Conservation (phyloP, 2,329 filamentous ascomycete genomes). For the Aspergillus versicolor region DNA sequence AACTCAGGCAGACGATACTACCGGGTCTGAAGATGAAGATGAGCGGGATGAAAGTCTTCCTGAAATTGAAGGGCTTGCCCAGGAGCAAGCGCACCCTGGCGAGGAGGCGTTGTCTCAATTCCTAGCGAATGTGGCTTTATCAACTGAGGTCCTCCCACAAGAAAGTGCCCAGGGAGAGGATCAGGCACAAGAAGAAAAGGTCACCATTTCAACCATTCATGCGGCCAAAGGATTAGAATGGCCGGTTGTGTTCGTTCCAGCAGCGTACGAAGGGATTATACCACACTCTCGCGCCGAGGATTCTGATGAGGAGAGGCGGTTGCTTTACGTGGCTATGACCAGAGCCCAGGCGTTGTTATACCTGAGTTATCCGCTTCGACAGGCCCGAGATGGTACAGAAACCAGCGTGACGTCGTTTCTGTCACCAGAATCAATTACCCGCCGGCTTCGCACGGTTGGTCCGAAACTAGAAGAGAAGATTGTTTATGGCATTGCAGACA, state of each 20-base stretch:
- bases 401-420: conserved; percentile 73
- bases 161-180: conserved; percentile 57
- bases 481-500: conserved; percentile 67
- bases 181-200: conserved; percentile 51
- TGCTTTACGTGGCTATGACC: conserved; percentile 97
- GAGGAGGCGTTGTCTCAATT: conserved; percentile 74
- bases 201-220: conserved; percentile 95
- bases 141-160: conserved; percentile 63
- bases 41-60: conserved; percentile 56
- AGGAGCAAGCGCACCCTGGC: conserved; percentile 50
- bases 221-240: conserved; percentile 95
- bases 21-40: conserved; percentile 53
- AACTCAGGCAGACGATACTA: conserved; percentile 72
- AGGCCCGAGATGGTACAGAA: conserved; percentile 58
- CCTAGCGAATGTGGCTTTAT: conserved; percentile 85
- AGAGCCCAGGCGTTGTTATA: conserved; percentile 83
- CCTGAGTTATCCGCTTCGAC: conserved; percentile 73
- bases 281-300: conserved; percentile 86
- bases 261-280: conserved; percentile 84
- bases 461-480: conserved; percentile 66
- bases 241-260: conserved; percentile 92
- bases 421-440: conserved; percentile 52
- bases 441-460: conserved; percentile 60
- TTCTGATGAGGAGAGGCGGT: conserved; percentile 77
- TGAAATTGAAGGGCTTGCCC: conserved; percentile 68